Evolutionary conservation across 129 eudicot species (phyloP).

Genomic region (Flaveria trinervia): DNA sequence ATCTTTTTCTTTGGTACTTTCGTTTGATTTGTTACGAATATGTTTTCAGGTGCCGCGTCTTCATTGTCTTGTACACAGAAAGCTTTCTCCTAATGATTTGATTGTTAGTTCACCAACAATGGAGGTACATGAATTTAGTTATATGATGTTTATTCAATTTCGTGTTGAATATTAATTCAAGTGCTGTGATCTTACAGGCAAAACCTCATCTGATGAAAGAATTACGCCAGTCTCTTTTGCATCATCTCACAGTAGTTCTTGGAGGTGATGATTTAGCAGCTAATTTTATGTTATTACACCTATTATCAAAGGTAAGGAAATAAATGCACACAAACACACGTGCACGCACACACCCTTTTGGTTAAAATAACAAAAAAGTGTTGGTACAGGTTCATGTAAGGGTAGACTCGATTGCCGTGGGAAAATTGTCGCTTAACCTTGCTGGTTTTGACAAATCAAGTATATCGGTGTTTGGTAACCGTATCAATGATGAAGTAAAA

Average conservation of each 20-base stretch:
- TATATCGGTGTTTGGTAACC: constrained; percentile 57
- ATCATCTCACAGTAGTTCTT: constrained; percentile 69
- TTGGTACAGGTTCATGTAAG: constrained; percentile 75
- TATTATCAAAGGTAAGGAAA: constrained; percentile 69
- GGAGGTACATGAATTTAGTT: constrained; percentile 51
- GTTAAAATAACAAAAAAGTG: constrained; percentile 16
- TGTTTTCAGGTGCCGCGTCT: constrained; percentile 82
- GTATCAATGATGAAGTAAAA: constrained; percentile 45
- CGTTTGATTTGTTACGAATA: neutral
- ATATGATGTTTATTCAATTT: neutral
- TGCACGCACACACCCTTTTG: too few species aligned
- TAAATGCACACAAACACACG: neutral
- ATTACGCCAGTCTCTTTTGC: constrained; percentile 68
- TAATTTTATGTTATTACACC: constrained; percentile 76
- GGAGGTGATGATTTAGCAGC: constrained; percentile 93
- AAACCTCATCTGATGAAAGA: constrained; percentile 52
- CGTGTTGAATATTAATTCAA: constrained; percentile 5
- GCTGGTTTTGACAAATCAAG: constrained; percentile 65
- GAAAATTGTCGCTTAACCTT: constrained; percentile 78
- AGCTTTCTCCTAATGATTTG: constrained; percentile 62
- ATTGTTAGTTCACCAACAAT: constrained; percentile 44
- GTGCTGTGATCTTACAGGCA: constrained; percentile 41
- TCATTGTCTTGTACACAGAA: constrained; percentile 78
- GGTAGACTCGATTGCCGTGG: constrained; percentile 69
- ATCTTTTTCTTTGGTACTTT: neutral